Evolutionary conservation across 495 filamentous ascomycete genomes (phyloP), one percentile per base, ranked within the genome.

Genomic region (Lophium mytilinum): DNA sequence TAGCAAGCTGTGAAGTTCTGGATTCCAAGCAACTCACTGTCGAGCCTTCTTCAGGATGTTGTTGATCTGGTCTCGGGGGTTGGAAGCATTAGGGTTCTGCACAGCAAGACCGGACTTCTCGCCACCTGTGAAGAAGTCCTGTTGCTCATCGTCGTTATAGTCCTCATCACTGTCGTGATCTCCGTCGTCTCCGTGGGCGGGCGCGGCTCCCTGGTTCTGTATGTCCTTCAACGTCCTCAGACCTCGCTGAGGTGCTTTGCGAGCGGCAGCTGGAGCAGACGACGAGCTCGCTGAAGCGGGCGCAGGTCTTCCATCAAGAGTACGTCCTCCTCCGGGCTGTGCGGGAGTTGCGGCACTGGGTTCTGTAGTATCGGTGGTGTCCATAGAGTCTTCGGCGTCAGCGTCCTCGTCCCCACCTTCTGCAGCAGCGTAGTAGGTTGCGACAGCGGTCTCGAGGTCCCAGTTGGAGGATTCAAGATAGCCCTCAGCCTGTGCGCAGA

Each of bases 101-200:
- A 98, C 90, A 3, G 93, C 94, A 33, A 97, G 73, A 6, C 91
- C 94, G 19, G 91, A 96, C 73, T 98, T 98, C 75, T 96, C 93
- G 45, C 93, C 93, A 50, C 93, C 93, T 8, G 93, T 87, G 69
- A 94, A 98, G 48, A 96, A 79, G 68, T 96, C 89, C 53, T 89
- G 82, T 7, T 85, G 81, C 36, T 78, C 75, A 21, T 83, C 80
- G 35, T 84, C 81, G 41, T 85, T 77, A 4, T 82, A 78, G 34
- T 78, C 74, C 4, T 84, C 79, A 15, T 83, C 80, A 30, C 83
- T 78, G 4, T 79, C 78, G 49, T 87, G 80, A 10, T 75, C 75
- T 11, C 76, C 73, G 18, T 81, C 82, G 14, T 80, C 80, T 24
- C 78, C 76, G 47, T 82, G 73, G 8, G 75, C 73, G 51, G 79